A percentile compares a stretch with the other conserved stretches of the same genome.
Evolutionary conservation across 2,329 filamentous ascomycete species (phyloP).

Genomic region (Penicillium polonicum): DNA sequence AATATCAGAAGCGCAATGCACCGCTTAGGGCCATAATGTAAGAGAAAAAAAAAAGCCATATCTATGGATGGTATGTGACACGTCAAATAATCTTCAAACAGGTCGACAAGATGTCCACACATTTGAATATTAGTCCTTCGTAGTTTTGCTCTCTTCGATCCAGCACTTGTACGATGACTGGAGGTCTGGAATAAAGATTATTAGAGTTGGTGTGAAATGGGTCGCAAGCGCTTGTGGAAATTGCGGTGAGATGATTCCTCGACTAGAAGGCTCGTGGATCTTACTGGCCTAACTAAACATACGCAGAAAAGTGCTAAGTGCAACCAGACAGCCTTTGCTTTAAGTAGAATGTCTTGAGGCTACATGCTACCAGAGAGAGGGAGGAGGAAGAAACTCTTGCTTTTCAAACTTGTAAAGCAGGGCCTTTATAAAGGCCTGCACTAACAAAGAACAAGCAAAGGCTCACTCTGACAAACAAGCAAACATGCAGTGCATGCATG

Average conservation of each 20-base stretch:
- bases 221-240: neutral
- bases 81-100: neutral
- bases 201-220: neutral
- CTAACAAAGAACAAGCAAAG: too few species aligned
- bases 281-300: too few species aligned
- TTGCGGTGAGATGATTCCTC: neutral
- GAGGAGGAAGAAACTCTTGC: too few species aligned
- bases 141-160: neutral
- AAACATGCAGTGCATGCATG: too few species aligned
- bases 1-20: neutral
- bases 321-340: neutral
- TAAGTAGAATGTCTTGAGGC: too few species aligned
- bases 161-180: neutral
- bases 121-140: neutral
- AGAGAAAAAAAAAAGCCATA: neutral
- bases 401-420: too few species aligned
- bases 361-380: too few species aligned
- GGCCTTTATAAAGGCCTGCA: too few species aligned
- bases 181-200: neutral
- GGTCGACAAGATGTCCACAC: neutral
- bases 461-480: too few species aligned
- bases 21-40: neutral
- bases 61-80: neutral
- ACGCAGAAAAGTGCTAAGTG: neutral
- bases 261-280: too few species aligned